Evolutionary conservation across 2,329 filamentous ascomycete species (phyloP), one percentile per base, ranked within the genome.

Genomic region (Fusarium domesticum): DNA sequence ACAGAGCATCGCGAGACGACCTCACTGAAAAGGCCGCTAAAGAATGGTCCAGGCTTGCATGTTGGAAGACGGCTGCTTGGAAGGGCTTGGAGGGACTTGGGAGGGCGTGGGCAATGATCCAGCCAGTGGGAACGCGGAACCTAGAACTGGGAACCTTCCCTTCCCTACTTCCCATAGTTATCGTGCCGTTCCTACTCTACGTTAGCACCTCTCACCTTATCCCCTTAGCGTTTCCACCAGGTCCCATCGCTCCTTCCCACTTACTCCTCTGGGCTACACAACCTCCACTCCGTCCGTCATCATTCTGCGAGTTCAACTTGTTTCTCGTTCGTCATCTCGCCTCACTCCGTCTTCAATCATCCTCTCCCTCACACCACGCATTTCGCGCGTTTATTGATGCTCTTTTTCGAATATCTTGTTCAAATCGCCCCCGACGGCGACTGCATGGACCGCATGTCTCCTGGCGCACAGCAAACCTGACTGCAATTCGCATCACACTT

Each of bases 211-310:
- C 40, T 51, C 49, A 48, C 52, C 43, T 51, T 42, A 37, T 37
- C 45, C 45, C 36, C 38, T 53, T 58, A 54, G 50, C 44, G 45
- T 41, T 38, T 42, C 40, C 33, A 20, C 20, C 10, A 12, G 23
- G 23, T 28, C 23, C 23, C 23, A 28, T 28, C 23, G 23, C 18
- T 20, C 34, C 39, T 44, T 28, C 23, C 23, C 23, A 47, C 51
- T 51, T 53, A 32, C 51, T 53, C 48, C 42, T 50, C 47, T 50
- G 51, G 45, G 45, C 36, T 43, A 47, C 53, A 46, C 36, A 50
- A 48, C 45, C 47, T 58, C 51, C 54, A 56, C 50, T 28, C 45
- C 47, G 50, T 46, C 52, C 54, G 51, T 56, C 54, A 54, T 54
- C 51, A 40, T 43, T 43, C 34, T 41, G 7, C 23, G 23, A 37